Percentiles rank a stretch among this genome's conserved stretches.
These are phyloP conservation scores for Ilyonectria sp. DNA, from an alignment of 2,329 filamentous ascomycete genomes.

Conservation along the genomic window DNA sequence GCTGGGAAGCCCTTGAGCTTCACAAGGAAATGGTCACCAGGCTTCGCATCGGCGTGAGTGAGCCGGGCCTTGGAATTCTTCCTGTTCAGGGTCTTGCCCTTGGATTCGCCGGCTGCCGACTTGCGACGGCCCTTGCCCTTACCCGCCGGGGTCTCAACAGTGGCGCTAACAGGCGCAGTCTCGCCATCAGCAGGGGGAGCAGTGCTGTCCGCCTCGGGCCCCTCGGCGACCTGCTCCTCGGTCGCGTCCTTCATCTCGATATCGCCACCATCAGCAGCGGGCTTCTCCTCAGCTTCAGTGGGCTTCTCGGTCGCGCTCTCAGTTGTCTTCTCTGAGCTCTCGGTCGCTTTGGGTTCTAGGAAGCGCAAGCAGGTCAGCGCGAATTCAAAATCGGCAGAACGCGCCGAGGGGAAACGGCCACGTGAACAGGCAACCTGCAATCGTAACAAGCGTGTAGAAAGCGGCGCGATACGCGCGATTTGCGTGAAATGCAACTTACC, in stretches of 20 bases:
- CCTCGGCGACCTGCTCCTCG: slow-evolving; percentile 50
- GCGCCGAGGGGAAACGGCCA: slow-evolving; percentile 37
- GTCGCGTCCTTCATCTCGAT: slow-evolving; percentile 69
- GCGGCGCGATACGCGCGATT: slow-evolving; percentile 23
- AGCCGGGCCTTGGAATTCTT: slow-evolving; percentile 85
- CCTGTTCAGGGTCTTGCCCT: slow-evolving; percentile 86
- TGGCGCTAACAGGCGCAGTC: slow-evolving; percentile 44
- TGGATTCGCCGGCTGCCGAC: slow-evolving; percentile 78
- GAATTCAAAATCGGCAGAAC: slow-evolving; percentile 39
- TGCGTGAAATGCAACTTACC: slow-evolving; percentile 48
- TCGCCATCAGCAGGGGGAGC: slow-evolving; percentile 46
- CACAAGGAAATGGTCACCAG: slow-evolving; percentile 92
- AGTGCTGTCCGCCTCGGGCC: slow-evolving; percentile 47
- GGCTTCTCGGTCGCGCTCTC: slow-evolving; percentile 50
- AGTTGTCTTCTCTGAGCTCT: slow-evolving; percentile 50
- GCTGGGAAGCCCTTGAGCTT: slow-evolving; percentile 95
- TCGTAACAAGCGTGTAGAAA: not conserved
- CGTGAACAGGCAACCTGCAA: slow-evolving; percentile 27
- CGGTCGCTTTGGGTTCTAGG: slow-evolving; percentile 48
- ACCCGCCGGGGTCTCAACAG: slow-evolving; percentile 49
- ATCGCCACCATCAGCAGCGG: slow-evolving; percentile 51
- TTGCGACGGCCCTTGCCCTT: slow-evolving; percentile 77
- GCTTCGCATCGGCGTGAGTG: slow-evolving; percentile 83
- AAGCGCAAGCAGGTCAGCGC: slow-evolving; percentile 48
- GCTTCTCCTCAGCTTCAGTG: slow-evolving; percentile 46